Evolutionary conservation across 2,329 filamentous ascomycete genomes (phyloP).

Genomic region (Claviceps pazoutovae): DNA sequence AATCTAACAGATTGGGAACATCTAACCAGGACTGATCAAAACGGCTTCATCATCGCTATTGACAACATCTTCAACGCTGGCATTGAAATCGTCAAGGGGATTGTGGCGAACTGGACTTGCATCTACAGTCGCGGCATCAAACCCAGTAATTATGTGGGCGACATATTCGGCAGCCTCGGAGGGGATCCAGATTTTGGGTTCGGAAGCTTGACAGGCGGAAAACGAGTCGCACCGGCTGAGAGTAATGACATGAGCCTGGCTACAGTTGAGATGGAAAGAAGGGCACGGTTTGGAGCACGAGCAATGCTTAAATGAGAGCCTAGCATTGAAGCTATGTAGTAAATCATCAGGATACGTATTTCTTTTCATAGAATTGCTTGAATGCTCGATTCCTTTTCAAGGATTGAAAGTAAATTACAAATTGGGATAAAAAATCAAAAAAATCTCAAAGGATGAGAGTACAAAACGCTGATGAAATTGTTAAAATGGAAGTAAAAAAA

Average conservation of each 20-base stretch:
- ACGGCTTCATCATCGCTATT: slow-evolving; percentile 48
- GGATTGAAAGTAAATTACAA: too few species aligned
- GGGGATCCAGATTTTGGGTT: slow-evolving; percentile 52
- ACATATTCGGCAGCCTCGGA: slow-evolving; percentile 56
- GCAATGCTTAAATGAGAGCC: slow-evolving; percentile 9
- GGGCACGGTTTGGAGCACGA: slow-evolving; percentile 12
- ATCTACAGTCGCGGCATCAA: slow-evolving; percentile 43
- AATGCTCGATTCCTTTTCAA: too few species aligned
- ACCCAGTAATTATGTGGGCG: slow-evolving; percentile 53
- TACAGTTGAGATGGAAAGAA: slow-evolving; percentile 15
- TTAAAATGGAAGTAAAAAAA: too few species aligned
- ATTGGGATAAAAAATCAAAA: too few species aligned
- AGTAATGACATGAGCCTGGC: slow-evolving; percentile 11
- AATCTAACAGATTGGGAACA: slow-evolving; percentile 43
- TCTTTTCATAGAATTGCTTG: too few species aligned
- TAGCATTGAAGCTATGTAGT: not conserved
- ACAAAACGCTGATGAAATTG: too few species aligned
- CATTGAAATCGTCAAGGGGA: slow-evolving; percentile 48
- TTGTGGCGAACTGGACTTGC: slow-evolving; percentile 45
- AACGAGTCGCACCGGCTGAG: slow-evolving; percentile 13
- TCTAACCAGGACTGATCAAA: slow-evolving; percentile 45
- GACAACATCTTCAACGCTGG: slow-evolving; percentile 55
- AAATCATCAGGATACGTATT: too few species aligned
- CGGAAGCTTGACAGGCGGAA: slow-evolving; percentile 29
- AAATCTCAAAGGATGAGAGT: too few species aligned